Conservation (phyloP, 2,329 filamentous ascomycete genomes). For the Aureobasidium melanogenum region DNA sequence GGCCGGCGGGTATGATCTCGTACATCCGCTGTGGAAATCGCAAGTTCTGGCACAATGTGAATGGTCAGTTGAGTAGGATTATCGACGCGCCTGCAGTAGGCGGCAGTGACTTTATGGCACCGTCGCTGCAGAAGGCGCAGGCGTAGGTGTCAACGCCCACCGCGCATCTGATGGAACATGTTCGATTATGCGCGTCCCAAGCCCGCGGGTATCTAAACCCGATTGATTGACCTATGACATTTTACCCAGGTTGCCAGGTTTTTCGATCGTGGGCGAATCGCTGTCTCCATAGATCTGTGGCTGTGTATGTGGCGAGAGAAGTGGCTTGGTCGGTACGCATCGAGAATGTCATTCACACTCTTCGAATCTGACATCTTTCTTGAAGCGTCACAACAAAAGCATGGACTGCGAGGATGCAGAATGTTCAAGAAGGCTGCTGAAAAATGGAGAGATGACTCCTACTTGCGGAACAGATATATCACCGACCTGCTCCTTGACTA, state of each 20-base stretch:
- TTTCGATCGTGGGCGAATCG: not conserved
- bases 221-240: conserved; percentile 4
- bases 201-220: not conserved
- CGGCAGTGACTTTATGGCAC: conserved; percentile 7
- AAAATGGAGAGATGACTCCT: no score
- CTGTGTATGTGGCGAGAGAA: conserved; percentile 6
- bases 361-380: not conserved
- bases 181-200: conserved; percentile 9
- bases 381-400: not conserved
- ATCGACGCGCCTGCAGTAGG: not conserved
- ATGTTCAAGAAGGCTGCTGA: no score
- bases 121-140: conserved; percentile 3
- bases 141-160: not conserved
- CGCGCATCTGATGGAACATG: conserved; percentile 7
- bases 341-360: not conserved
- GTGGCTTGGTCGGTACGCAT: not conserved
- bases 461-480: no score
- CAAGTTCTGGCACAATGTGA: conserved; percentile 3
- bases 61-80: not conserved
- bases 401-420: no score
- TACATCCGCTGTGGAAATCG: not conserved
- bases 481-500: no score
- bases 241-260: not conserved
- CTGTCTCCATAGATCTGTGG: not conserved
- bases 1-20: not conserved